Base-by-base conservation (phyloP, 208 protist genomes). In the Leishmania amazonensis region DNA sequence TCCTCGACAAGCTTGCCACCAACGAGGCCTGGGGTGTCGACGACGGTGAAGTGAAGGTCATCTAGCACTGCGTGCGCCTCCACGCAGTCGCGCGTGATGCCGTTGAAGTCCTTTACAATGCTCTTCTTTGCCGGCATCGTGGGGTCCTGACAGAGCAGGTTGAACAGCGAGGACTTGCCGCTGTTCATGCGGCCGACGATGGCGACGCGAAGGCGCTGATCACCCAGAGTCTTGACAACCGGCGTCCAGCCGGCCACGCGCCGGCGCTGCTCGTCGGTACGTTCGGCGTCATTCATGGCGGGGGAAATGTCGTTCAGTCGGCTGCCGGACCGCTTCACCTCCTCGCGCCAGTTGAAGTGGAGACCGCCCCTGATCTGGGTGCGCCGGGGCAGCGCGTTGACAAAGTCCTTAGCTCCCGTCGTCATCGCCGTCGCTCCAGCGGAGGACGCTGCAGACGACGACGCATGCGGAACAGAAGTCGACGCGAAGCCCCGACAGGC, bases 151-250 rank as follows among this genome's bases (percentile, higher is more conserved):
- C 91, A 92, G 49, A 98, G 81, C n/a, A 96, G 65, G 76, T 98
- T 98, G 83, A 97, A 98, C 19, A 98, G 80, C 3, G 94, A 96
- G 0, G 94, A 97, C 86, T 98, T 98, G 35, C 96, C 96, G 68
- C 85, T 86, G 79, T 98, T 97, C 93, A 97, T 96, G 58, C 91
- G 91, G 9, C 96, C 96, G 38, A 98, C 89, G 83, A 98, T 86
- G 47, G 96, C 96, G 2, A 98, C 83, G 45, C 94, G 94, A 35
- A 98, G 88, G 24, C 87, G 87, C 78, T 97, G 93, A 78, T 97
- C 94, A 40, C 89, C 88, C 28, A 98, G 62, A 3, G 95, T 79
- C 67, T 92, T 91, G 60, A 98, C 94, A 6, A 98, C 92, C 0
- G 95, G 95, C 19, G 74, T 83, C 95, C 95, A 98, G 0, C 88